A percentile compares a stretch with the other conserved stretches of the same genome.
phyloP scores from a whole-genome alignment of 345 rosid genomes.

The Lepidium didymum region DNA sequence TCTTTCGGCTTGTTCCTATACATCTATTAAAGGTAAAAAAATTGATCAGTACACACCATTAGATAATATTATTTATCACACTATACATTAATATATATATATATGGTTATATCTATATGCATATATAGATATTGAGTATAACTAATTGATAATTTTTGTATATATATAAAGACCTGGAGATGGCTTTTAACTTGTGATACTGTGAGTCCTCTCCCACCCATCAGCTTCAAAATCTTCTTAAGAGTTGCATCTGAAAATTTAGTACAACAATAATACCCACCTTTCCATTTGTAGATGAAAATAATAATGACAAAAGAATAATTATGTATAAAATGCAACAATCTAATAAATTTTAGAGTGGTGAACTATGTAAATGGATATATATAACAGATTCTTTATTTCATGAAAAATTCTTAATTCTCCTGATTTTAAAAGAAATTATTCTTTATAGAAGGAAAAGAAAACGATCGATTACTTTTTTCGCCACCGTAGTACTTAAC shows the following conservation, averaged over 20 bases:
- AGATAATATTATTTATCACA: neutral
- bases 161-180: conserved; percentile 40
- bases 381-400: neutral
- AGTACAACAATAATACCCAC: neutral
- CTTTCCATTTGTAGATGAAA: neutral
- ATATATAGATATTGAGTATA: neutral
- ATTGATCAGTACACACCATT: neutral
- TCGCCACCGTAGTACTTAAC: conserved; percentile 59
- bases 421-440: neutral
- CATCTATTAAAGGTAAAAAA: conserved; percentile 1
- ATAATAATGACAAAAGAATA: too few species aligned
- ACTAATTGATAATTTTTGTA: neutral
- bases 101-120: neutral
- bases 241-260: conserved; percentile 53
- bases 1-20: conserved; percentile 3
- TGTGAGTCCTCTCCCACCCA: conserved; percentile 50
- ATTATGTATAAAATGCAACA: neutral
- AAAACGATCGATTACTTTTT: conserved; percentile 35
- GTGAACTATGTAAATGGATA: neutral
- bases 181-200: conserved; percentile 73
- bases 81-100: neutral
- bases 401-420: neutral
- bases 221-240: conserved; percentile 46
- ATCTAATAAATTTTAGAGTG: neutral
- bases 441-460: neutral